Evolutionary conservation across 2,329 filamentous ascomycete species (phyloP).

Genomic region (Aureobasidium uvarum): DNA sequence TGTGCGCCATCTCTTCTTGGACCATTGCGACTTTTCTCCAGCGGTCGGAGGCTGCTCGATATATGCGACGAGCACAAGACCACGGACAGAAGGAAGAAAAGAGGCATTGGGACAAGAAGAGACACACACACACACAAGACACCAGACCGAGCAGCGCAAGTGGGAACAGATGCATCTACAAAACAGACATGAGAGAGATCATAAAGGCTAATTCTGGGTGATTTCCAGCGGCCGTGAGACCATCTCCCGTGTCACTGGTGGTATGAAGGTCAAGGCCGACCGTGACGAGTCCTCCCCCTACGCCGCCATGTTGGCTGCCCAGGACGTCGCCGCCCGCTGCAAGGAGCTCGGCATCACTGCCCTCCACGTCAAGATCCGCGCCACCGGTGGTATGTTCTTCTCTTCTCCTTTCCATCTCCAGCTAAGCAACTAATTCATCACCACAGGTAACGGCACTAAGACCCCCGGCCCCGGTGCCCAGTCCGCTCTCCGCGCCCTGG

Average conservation of each 20-base stretch:
- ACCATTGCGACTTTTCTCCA: background rate
- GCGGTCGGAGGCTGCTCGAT: slow-evolving; percentile 3
- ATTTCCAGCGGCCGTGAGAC: slow-evolving; percentile 95
- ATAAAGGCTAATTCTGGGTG: slow-evolving; percentile 63
- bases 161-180: slow-evolving; percentile 1
- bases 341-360: slow-evolving; percentile 85
- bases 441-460: slow-evolving; percentile 93
- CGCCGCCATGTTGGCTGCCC: slow-evolving; percentile 99
- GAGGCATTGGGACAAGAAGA: background rate
- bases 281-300: slow-evolving; percentile 99
- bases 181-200: slow-evolving; percentile 2
- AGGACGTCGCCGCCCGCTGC: slow-evolving; percentile 85
- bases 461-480: slow-evolving; percentile 98
- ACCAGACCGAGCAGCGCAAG: slow-evolving; percentile 3
- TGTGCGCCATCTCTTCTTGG: background rate
- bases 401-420: background rate
- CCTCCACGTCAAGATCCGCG: slow-evolving; percentile 99
- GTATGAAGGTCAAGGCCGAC: slow-evolving; percentile 99
- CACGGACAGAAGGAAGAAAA: slow-evolving; percentile 2
- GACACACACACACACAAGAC: background rate
- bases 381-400: slow-evolving; percentile 78
- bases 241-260: slow-evolving; percentile 99
- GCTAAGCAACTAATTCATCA: slow-evolving; percentile 10
- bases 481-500: slow-evolving; percentile 96
- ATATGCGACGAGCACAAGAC: slow-evolving; percentile 3